Evolutionary conservation across 1,284 basidiomycete genomes (phyloP), one percentile per base, ranked within the genome.

Genomic region (Cryptococcus depauperatus): DNA sequence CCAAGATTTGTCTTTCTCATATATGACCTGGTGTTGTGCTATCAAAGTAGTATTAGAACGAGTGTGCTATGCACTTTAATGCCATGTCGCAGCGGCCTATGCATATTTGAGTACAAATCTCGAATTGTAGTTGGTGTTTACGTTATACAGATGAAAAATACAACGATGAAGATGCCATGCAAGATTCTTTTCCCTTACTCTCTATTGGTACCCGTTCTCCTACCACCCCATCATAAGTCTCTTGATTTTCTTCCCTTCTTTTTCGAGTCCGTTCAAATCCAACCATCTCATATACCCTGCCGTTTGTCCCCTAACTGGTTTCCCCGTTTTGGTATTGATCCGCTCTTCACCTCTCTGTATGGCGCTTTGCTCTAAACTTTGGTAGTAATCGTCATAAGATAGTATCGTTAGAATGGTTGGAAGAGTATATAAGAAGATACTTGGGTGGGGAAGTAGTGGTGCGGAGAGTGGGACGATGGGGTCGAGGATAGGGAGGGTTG

Each of bases 361-460:
- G 9, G 60, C 59, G 3, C 52, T 54, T n/a, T 56, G 48, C 42
- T 69, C 65, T 10, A 54, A 63, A 7, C 43, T 48, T 40, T 67
- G 55, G 13, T 69, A 48, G 1, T 50, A 62, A 54, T 89, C 85
- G 56, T 93, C 88, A 21, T 73, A 72, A 13, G 51, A 61, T n/a
- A 84, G 79, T 66, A 93, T 84, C 45, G 71, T 57, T 46, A 81
- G 75, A 34, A 90, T 70, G 66, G 76, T 78, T 22, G 89, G 83
- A 51, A 79, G 72, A 62, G 86, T 84, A 41, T 92, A 85, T 57
- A 82, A 64, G 56, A 78, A 73, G 40, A 81, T 68, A 51, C 74
- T 71, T 22, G 64, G 59, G 29, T 73, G 70, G 34, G 74, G 73
- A 44, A 76, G 62, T 47, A 75, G 66, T 40, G 66, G 50, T 9